These are phyloP conservation scores for Fusarium palustre DNA, from an alignment of 2,329 filamentous ascomycete species.

Conservation along the genomic window DNA sequence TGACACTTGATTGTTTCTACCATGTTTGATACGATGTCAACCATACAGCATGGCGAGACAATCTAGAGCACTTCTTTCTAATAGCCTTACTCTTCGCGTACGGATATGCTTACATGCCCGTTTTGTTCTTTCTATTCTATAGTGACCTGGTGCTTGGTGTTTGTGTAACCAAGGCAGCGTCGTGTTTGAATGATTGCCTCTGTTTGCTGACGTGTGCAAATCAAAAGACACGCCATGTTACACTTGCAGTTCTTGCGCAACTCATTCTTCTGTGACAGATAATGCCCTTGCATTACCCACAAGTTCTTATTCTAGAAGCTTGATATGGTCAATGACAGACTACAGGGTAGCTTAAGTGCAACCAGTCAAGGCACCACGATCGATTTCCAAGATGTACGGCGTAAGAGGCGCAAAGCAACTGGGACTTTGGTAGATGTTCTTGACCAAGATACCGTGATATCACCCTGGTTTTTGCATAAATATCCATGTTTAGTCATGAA, in stretches of 20 bases:
- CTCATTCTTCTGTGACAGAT: background rate
- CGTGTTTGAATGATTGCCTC: background rate
- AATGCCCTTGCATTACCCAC: background rate
- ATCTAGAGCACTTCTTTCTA: background rate
- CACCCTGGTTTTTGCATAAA: background rate
- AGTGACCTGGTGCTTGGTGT: background rate
- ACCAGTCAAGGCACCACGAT: background rate
- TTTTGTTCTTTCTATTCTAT: background rate
- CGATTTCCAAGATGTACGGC: background rate
- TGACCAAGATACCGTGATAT: background rate
- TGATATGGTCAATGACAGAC: too few relatives aligned
- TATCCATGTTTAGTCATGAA: background rate
- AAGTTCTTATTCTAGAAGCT: background rate
- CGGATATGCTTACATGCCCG: background rate
- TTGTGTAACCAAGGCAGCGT: background rate
- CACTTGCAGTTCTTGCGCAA: background rate
- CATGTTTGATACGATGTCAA: background rate
- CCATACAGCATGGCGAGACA: background rate
- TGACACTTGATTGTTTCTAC: background rate
- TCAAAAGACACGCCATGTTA: background rate
- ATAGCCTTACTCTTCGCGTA: background rate
- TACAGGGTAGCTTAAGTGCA: background rate
- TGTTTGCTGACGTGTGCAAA: conserved; percentile 3
- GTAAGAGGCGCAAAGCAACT: background rate
- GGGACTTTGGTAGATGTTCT: background rate